These are phyloP conservation scores for Ogataea nakhonphanomensis DNA, from an alignment of 805 yeast species.

Conservation along the genomic window DNA sequence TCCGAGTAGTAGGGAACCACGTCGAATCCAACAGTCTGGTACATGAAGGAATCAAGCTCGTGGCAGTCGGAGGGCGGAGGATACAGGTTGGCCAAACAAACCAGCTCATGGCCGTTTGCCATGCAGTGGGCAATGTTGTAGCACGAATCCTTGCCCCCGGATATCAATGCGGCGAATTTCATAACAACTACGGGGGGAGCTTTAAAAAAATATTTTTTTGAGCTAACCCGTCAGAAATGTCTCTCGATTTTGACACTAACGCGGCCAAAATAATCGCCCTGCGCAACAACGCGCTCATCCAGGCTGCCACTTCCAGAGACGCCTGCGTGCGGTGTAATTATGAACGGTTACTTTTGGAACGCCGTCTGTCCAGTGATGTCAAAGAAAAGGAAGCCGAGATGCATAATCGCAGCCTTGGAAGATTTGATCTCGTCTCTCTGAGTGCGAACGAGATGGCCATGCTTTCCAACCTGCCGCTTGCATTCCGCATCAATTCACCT, in stretches of 20 bases:
- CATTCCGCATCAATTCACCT: constrained; percentile 9
- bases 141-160: constrained; percentile 97
- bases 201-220: neutral
- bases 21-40: constrained; percentile 94
- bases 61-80: constrained; percentile 50
- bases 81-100: constrained; percentile 79
- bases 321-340: constrained; percentile 15
- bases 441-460: constrained; percentile 14
- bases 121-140: constrained; percentile 84
- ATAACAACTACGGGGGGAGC: constrained; percentile 35
- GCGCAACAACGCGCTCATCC: constrained; percentile 20
- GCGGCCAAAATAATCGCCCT: constrained; percentile 17
- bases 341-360: constrained; percentile 23
- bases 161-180: constrained; percentile 89
- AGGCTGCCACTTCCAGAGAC: constrained; percentile 24
- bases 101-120: constrained; percentile 79
- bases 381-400: constrained; percentile 12
- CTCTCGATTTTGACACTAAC: constrained; percentile 16
- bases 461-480: constrained; percentile 9
- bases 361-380: constrained; percentile 17
- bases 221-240: neutral
- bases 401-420: constrained; percentile 9
- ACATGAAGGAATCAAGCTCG: constrained; percentile 94
- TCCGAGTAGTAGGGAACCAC: constrained; percentile 60
- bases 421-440: constrained; percentile 13